Evolutionary conservation across 495 filamentous ascomycete species (phyloP), one percentile per base, ranked within the genome.

Genomic region (Penicillium tannophilum): DNA sequence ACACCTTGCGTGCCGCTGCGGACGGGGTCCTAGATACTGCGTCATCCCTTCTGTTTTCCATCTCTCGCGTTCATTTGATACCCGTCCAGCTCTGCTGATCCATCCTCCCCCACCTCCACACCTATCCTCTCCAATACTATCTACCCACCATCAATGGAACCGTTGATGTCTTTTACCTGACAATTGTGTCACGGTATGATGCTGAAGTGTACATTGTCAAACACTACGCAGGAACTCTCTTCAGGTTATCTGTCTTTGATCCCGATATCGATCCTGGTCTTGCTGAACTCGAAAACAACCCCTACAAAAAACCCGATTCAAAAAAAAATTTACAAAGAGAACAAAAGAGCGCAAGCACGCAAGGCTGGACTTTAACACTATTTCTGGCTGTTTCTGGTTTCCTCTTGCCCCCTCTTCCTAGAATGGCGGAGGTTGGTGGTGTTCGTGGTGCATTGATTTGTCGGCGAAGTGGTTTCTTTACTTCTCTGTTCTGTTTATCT

Each of bases 21-120:
- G 56, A 55, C 33, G 54, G 86, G 54, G 85, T 81, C 10, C 77
- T 80, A 59, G 88, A 82, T 56, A 81, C 75, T 63, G 59, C 63
- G 51, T 59, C 64, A 60, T 62, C 51, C 57, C 52, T 62, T 58
- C 50, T 56, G 48, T 64, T 67, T 64, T 63, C 61, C 61, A 65
- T 66, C 64, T 63, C 63, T 62, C 63, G 71, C 70, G 66, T 71
- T 77, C 68, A 65, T 71, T 77, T 76, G 74, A 77, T 77, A 77
- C 74, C 74, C 74, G 72, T 68, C 71, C 63, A 67, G 67, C 63
- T 68, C 52, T 70, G 64, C 65, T 67, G 65, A 69, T 70, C 69
- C 63, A 67, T 63, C 63, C 45, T 59, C 58, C 52, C 45, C 51
- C 58, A 26, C 24, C 42, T 16, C 31, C 28, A 42, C 45, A 41